These are phyloP conservation scores for Lepidium didymum DNA, from an alignment of 345 rosid species.

Conservation along the genomic window DNA sequence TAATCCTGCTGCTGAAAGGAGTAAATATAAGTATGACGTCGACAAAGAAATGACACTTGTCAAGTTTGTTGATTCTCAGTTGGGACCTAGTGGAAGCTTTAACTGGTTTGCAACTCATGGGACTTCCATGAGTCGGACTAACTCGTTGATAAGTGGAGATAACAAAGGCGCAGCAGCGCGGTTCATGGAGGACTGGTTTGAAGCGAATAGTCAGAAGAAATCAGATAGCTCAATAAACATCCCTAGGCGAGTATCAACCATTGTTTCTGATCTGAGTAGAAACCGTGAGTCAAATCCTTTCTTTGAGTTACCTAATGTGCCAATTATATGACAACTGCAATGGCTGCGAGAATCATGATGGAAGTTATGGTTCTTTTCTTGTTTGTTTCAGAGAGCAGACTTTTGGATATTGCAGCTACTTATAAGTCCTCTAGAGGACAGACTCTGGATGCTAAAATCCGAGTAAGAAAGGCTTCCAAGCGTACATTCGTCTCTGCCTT, in stretches of 20 bases:
- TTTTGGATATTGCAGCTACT: conserved; percentile 60
- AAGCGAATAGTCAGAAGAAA: conserved; percentile 51
- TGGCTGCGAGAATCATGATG: conserved; percentile 1
- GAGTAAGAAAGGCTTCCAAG: conserved; percentile 52
- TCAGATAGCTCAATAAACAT: conserved; percentile 38
- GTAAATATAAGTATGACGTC: conserved; percentile 73
- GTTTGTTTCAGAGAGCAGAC: conserved; percentile 35
- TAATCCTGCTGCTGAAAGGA: conserved; percentile 69
- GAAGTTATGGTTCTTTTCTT: neutral
- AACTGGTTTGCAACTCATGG: conserved; percentile 99
- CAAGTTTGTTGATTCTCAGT: conserved; percentile 79
- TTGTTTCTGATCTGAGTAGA: conserved; percentile 35
- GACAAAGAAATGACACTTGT: conserved; percentile 95
- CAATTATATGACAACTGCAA: neutral
- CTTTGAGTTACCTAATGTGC: neutral
- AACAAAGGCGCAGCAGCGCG: conserved; percentile 99
- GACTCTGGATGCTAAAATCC: conserved; percentile 51
- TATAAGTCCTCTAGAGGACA: conserved; percentile 54
- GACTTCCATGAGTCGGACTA: conserved; percentile 94
- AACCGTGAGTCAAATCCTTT: conserved; percentile 38
- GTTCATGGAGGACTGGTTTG: conserved; percentile 97
- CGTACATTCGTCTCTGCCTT: conserved; percentile 85
- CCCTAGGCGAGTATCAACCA: conserved; percentile 47
- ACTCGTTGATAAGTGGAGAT: conserved; percentile 95
- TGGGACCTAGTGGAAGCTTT: conserved; percentile 94